A percentile compares a stretch with the other conserved stretches of the same genome.
These are phyloP conservation scores for Saccharomyces hybrid DNA, from an alignment of 1,139 yeast species.

Conservation along the genomic window DNA sequence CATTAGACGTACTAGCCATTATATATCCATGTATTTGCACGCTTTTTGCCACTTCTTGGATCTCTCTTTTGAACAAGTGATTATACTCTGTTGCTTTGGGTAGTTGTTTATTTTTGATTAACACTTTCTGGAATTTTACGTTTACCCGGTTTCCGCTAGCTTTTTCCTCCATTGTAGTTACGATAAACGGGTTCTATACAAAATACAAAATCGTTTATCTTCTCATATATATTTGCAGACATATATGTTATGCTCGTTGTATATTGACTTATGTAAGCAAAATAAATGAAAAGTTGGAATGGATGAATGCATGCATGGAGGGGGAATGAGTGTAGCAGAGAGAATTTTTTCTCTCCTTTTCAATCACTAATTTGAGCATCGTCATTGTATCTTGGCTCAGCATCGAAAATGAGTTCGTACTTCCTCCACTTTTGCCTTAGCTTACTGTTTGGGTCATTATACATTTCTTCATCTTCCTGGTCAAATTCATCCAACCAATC, in stretches of 20 bases:
- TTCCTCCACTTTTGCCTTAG: constrained; percentile 32
- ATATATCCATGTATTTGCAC: not conserved
- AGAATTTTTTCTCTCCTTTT: not conserved
- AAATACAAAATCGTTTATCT: not conserved
- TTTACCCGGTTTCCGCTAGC: not conserved
- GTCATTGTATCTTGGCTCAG: constrained; percentile 30
- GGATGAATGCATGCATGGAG: not conserved
- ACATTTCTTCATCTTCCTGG: constrained; percentile 32
- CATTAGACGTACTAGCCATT: not conserved
- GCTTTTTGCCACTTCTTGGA: not conserved
- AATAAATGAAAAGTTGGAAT: not conserved
- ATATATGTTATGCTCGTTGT: not conserved
- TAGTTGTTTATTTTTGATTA: too few species aligned
- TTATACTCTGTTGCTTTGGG: too few species aligned
- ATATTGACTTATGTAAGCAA: not conserved
- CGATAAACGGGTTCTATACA: not conserved
- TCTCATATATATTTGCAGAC: not conserved
- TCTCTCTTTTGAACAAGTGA: too few species aligned
- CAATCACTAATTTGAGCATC: constrained; percentile 30
- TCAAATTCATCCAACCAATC: constrained; percentile 47
- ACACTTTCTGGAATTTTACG: not conserved
- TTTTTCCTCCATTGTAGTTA: too few species aligned
- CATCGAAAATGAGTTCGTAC: constrained; percentile 31
- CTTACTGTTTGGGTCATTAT: constrained; percentile 24
- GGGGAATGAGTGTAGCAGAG: not conserved